Evolutionary conservation across 1,284 basidiomycete genomes (phyloP).

Genomic region (Ganoderma leucocontextum): DNA sequence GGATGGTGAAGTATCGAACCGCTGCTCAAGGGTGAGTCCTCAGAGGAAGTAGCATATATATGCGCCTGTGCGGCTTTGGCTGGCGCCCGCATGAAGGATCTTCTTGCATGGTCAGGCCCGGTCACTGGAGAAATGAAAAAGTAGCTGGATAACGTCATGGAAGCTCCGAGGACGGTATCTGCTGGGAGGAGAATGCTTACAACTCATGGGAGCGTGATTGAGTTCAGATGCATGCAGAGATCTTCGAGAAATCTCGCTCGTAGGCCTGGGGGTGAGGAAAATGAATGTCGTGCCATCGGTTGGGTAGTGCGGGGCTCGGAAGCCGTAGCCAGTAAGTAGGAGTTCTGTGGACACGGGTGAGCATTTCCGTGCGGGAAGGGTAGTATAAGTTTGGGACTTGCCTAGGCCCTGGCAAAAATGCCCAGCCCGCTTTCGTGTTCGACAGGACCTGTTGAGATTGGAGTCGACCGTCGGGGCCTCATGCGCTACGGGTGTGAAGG

Average conservation of each 20-base stretch:
- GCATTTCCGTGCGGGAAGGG: slow-evolving; percentile 2
- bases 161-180: slow-evolving; percentile 19
- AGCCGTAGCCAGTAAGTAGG: slow-evolving; percentile 14
- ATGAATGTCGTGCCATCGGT: slow-evolving; percentile 6
- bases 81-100: slow-evolving; percentile 26
- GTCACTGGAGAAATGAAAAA: slow-evolving; percentile 15
- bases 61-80: slow-evolving; percentile 12
- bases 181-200: slow-evolving; percentile 23
- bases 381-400: background rate
- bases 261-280: slow-evolving; percentile 22
- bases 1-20: slow-evolving; percentile 24
- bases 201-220: slow-evolving; percentile 31
- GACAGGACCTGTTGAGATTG: slow-evolving; percentile 17
- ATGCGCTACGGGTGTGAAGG: background rate
- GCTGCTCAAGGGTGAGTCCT: slow-evolving; percentile 16
- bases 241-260: slow-evolving; percentile 22
- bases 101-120: slow-evolving; percentile 21
- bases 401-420: background rate
- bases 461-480: slow-evolving; percentile 3
- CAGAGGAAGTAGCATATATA: slow-evolving; percentile 29
- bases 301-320: slow-evolving; percentile 9
- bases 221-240: slow-evolving; percentile 25
- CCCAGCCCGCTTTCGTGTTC: slow-evolving; percentile 10
- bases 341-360: slow-evolving; percentile 8
- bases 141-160: slow-evolving; percentile 29